Percentiles rank a stretch among this genome's conserved stretches.
Conservation (phyloP, 345 rosid species). For the sweet orange (Citrus sinensis) region DNA sequence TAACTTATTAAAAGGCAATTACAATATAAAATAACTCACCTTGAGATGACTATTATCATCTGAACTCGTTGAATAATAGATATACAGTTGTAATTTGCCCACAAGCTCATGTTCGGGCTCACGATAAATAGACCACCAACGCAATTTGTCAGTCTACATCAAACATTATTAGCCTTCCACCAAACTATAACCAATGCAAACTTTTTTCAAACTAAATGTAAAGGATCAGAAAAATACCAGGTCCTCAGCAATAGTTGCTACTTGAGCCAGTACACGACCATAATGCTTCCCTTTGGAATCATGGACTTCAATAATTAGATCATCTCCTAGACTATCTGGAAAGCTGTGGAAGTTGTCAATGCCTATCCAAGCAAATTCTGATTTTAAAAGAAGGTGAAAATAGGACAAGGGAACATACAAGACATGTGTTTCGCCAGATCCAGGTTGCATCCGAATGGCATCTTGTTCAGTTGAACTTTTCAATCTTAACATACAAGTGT, state of each 20-base stretch:
- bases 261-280: slow-evolving; percentile 92
- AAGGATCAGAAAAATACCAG: slow-evolving; percentile 39
- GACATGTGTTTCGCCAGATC: slow-evolving; percentile 90
- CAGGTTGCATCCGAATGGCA: slow-evolving; percentile 77
- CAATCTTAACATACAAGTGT: slow-evolving; percentile 69
- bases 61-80: slow-evolving; percentile 74
- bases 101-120: slow-evolving; percentile 94
- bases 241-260: slow-evolving; percentile 75
- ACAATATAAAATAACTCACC: slow-evolving; percentile 38
- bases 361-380: slow-evolving; percentile 12
- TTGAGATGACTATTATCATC: slow-evolving; percentile 78
- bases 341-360: slow-evolving; percentile 59
- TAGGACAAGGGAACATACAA: slow-evolving; percentile 56
- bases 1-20: not conserved
- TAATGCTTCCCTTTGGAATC: slow-evolving; percentile 79
- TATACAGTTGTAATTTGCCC: slow-evolving; percentile 82
- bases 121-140: slow-evolving; percentile 89
- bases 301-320: slow-evolving; percentile 81
- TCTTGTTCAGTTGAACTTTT: slow-evolving; percentile 87
- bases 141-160: slow-evolving; percentile 79
- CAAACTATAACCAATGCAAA: slow-evolving; percentile 5
- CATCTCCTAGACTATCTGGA: slow-evolving; percentile 94
- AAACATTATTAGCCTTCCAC: slow-evolving; percentile 26
- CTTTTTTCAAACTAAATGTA: not conserved
- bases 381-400: slow-evolving; percentile 13